Conservation (phyloP, 805 yeast species). For the Zygotorulaspora florentina region DNA sequence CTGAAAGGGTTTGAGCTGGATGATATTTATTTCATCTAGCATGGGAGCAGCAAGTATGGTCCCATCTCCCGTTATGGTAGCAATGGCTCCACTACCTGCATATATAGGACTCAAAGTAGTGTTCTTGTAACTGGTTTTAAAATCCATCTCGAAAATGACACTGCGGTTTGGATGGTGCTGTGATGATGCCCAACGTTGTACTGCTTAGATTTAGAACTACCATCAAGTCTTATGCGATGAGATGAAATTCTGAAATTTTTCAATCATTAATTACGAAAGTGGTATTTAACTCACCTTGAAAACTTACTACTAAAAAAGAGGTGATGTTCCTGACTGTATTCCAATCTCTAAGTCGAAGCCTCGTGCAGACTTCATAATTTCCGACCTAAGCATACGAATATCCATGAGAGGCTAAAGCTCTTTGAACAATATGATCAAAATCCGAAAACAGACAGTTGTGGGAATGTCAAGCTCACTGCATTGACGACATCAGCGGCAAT, state of each 20-base stretch:
- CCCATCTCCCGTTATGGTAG: constrained; percentile 61
- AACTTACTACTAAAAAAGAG: too few relatives aligned
- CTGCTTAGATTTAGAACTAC: background rate
- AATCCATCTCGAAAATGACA: constrained; percentile 22
- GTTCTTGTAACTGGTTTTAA: constrained; percentile 34
- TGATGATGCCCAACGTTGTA: background rate
- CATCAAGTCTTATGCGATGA: background rate
- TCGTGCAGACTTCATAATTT: too few relatives aligned
- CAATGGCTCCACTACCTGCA: constrained; percentile 72
- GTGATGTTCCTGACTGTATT: too few relatives aligned
- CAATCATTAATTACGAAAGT: background rate
- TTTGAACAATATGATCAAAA: too few relatives aligned
- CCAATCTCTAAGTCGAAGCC: too few relatives aligned
- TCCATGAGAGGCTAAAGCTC: too few relatives aligned
- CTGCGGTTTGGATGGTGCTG: background rate
- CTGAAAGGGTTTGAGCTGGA: constrained; percentile 49
- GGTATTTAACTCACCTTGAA: too few relatives aligned
- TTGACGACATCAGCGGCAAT: too few relatives aligned
- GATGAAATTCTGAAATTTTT: constrained; percentile 4
- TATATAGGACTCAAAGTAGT: constrained; percentile 72
- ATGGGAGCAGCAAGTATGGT: constrained; percentile 71
- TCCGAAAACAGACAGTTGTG: too few relatives aligned
- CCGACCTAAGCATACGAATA: too few relatives aligned
- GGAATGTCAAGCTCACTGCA: too few relatives aligned
- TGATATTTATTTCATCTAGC: constrained; percentile 68